Base-by-base conservation (phyloP, 345 rosid species). In the Citrus medica region DNA sequence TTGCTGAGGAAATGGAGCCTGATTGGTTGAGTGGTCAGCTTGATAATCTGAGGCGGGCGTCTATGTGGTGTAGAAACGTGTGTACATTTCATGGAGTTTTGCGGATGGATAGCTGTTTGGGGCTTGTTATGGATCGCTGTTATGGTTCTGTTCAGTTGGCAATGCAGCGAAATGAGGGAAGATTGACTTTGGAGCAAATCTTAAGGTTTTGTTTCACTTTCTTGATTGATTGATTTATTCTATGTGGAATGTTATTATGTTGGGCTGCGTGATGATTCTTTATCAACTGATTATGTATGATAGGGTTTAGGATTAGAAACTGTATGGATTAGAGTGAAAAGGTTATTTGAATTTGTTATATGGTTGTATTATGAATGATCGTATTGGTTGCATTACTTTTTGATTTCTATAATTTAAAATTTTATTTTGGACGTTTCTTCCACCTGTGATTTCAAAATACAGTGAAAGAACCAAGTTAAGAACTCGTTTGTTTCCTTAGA, bases 51-150 rank as follows among this genome's bases (percentile, higher is more conserved):
- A 78, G 95, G 81, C 82, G 88, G 56, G 89, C 86, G 37, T 92
- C 97, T 0, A 91, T 91, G 97, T 94, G 99, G 99, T 96, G 99
- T 80, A 80, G 98, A 82, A 92, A 92, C 85, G 97, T 94, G 55
- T 96, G 99, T 73, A 86, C 92, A 35, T 94, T 94, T 83, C 97
- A 96, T 79, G 99, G 99, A 35, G 89, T 88, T 67, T 82, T 91
- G 60, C 90, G 85, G 85, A 84, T 90, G 88, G 93, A 87, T 3
- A 87, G 90, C 12, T 86, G 86, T 78, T 79, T 92, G 71, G 90
- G 89, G 62, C 85, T 96, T 35, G 93, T 96, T 67, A 92, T 88
- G 92, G 99, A 96, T 27, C 88, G 89, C 77, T 96, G 97, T 33
- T 82, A 42, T 68, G 99, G 99, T 8, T 96, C 99, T 70, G 94